Base-by-base conservation (phyloP, 169 alveolate species). In the Plasmodium gaboni region DNA sequence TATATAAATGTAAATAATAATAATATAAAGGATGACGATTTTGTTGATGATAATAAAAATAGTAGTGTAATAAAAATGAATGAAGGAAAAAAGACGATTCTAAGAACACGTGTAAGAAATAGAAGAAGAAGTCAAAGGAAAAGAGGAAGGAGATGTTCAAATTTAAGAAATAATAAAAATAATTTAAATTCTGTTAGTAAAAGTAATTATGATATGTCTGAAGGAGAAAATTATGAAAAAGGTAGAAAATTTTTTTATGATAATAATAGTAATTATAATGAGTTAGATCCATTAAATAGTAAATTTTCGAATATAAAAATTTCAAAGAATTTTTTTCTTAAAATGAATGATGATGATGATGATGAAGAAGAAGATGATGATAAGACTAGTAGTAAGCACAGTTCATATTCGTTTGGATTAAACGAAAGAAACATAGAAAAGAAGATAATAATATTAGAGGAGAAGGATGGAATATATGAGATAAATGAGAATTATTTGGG, bases 281-380 rank as follows among this genome's bases (percentile, higher is more conserved):
- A 64, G 6, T 9, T 64, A 26, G 46, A 76, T 38, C 32, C 46
- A 5, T 28, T 76, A 28, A 59, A 42, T 48, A 65, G 67, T 10
- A 76, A 76, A 64, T 22, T 76, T 10, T 76, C 89, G 4, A 76
- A 76, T 59, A 76, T 76, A 15, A 76, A 76, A 28, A 76, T 76
- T 28, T 64, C 78, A 13, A 76, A 76, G 26, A 72, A 76, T 64
- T 76, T 76, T 28, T 76, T 76, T 44, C 63, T 76, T 51, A 64
- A 76, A 64, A 76, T 76, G 78, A 69, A 76, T 51, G 89, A 76
- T 28, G 44, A 32, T 4, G 42, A 32, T 4, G 44, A 32, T 0
- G 44, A 32, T 5, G 44, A 32, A 32, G 44, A 32, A 0, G 44
- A 32, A 0, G 44, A 32, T 32, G 44, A 32, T 32, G 89, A 76